Base-by-base conservation (phyloP, 2,329 filamentous ascomycete genomes). In the Pseudocercospora macadamiae region DNA sequence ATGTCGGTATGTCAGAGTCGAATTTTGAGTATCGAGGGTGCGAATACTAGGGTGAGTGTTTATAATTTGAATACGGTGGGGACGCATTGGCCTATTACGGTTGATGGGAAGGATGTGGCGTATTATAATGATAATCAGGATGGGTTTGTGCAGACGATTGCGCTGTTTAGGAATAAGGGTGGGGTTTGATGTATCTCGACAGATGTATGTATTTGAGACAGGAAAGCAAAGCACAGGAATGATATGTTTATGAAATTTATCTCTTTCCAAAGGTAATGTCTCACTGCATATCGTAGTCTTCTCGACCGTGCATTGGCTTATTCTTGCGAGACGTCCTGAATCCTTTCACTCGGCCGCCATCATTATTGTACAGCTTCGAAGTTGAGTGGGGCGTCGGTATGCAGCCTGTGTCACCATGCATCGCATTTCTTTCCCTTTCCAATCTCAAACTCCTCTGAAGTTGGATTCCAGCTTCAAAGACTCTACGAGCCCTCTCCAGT, bases 11-110 rank as follows among this genome's bases (percentile, higher is more conserved):
- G 82, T 57, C 82, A 84, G 70, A 75, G 71, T 34, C 66, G 75
- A n/a, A 82, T 83, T 12, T 71, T 82, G 56, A 76, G 74, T 37
- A 66, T 83, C 12, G 79, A 81, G 51, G 77, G 76, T 1, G 69
- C 61, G 7, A 74, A 67, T 26, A 65, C 67, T 3, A 66, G 71
- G 12, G 68, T 80, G 12, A 71, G 62, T 16, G 68, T 83, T 0
- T 83, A 83, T 60, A 78, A 79, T 55, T 42, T 58, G 39, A 66
- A 66, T 26, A 73, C 68, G 0, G 66, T 71, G 2, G 76, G 77
- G 0, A 68, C 75, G 10, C 76, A 74, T 10, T 74, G 76, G 51
- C 80, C 81, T 76, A 73, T 82, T 55, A 74, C 76, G 3, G 66
- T 74, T 51, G 75, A 82, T 68, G 78, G 76, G 0, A 71, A 67